Evolutionary conservation across 1,284 basidiomycete genomes (phyloP).

Genomic region (Hymenochaete sp.): DNA sequence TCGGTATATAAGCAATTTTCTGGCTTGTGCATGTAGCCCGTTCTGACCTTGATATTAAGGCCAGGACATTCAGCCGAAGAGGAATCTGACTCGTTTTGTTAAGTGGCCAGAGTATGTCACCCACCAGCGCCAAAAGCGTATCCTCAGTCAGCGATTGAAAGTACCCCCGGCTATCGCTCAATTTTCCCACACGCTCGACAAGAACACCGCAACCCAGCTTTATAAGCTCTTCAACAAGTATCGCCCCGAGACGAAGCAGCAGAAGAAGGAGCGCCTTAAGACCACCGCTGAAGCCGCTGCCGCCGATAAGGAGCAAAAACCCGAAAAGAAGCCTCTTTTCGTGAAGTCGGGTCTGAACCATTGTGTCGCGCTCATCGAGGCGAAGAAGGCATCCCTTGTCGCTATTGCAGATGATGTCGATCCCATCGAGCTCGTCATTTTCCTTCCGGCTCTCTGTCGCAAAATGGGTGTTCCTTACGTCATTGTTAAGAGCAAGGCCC

Average conservation of each 20-base stretch:
- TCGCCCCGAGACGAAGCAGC: slow-evolving; percentile 88
- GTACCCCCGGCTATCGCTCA: slow-evolving; percentile 97
- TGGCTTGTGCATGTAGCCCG: slow-evolving; percentile 1
- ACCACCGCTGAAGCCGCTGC: slow-evolving; percentile 69
- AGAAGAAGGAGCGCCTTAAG: slow-evolving; percentile 94
- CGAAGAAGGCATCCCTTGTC: slow-evolving; percentile 96
- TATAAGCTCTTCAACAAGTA: slow-evolving; percentile 99
- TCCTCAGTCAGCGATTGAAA: slow-evolving; percentile 97
- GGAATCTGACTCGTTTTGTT: slow-evolving; percentile 95
- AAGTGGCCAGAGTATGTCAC: slow-evolving; percentile 99
- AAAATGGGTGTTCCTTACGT: slow-evolving; percentile 99
- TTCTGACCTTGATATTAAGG: slow-evolving; percentile 38
- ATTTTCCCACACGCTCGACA: slow-evolving; percentile 97
- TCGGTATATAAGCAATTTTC: slow-evolving; percentile 40
- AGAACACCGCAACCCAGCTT: slow-evolving; percentile 97
- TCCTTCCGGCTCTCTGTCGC: slow-evolving; percentile 95
- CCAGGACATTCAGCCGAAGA: slow-evolving; percentile 87
- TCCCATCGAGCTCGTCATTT: slow-evolving; percentile 97
- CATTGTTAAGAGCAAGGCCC: slow-evolving; percentile 96
- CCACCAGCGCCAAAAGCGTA: slow-evolving; percentile 97
- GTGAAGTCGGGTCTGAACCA: slow-evolving; percentile 98
- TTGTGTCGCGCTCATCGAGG: slow-evolving; percentile 89
- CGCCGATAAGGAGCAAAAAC: slow-evolving; percentile 66
- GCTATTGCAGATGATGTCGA: slow-evolving; percentile 98
- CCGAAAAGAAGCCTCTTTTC: slow-evolving; percentile 88